phyloP scores from a whole-genome alignment of 2,329 filamentous ascomycete genomes.

The Herpotrichia juniperi region DNA sequence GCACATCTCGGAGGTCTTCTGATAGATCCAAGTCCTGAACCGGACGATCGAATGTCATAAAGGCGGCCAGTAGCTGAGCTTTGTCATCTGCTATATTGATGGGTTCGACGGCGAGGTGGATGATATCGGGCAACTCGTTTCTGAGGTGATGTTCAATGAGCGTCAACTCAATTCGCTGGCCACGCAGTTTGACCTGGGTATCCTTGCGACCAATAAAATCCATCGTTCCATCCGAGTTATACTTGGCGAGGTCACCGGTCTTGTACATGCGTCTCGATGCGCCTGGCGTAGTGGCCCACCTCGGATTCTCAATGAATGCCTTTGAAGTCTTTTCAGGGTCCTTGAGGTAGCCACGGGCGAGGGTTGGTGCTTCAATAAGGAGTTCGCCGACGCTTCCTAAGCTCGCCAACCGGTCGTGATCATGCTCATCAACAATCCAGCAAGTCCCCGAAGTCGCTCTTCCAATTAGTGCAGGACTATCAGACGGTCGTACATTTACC shows the following conservation, averaged over 20 bases:
- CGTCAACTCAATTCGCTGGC: conserved; percentile 48
- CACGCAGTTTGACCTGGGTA: conserved; percentile 48
- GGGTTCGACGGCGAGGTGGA: too few relatives aligned
- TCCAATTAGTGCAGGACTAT: conserved; percentile 5
- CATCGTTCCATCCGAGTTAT: conserved; percentile 43
- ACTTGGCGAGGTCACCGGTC: conserved; percentile 52
- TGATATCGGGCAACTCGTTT: too few relatives aligned
- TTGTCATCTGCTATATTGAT: too few relatives aligned
- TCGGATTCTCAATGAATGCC: conserved; percentile 25
- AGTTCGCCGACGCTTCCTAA: conserved; percentile 54
- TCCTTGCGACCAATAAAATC: conserved; percentile 50
- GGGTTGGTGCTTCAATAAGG: conserved; percentile 60
- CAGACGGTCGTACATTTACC: conserved; percentile 29
- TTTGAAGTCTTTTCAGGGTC: conserved; percentile 26
- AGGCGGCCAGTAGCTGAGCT: too few relatives aligned
- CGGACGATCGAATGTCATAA: too few relatives aligned
- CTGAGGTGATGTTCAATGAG: conserved; percentile 48
- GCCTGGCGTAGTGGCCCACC: conserved; percentile 21
- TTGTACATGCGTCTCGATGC: conserved; percentile 48
- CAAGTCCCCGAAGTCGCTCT: conserved; percentile 24
- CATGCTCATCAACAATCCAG: conserved; percentile 46
- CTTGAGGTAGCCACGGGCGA: conserved; percentile 32
- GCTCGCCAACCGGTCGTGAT: conserved; percentile 28
- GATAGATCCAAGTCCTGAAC: too few relatives aligned
- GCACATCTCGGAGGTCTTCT: too few relatives aligned